Conservation (phyloP, 2,329 filamentous ascomycete species). For the Penicillium sp. region DNA sequence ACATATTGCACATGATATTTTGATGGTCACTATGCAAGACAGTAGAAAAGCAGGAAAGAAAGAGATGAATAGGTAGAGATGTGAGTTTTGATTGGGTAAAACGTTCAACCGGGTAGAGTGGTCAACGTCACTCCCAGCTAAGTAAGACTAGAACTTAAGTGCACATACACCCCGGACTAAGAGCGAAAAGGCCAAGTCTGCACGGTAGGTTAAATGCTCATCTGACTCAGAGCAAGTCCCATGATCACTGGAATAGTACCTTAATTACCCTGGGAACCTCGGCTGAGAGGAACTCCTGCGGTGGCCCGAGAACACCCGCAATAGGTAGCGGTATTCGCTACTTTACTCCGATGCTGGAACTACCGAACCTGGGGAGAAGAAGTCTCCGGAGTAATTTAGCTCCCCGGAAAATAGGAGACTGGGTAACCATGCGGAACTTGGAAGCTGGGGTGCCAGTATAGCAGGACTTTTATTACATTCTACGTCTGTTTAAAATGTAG, state of each 20-base stretch:
- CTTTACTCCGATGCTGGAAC: slow-evolving; percentile 6
- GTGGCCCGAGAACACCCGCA: slow-evolving; percentile 24
- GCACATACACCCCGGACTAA: slow-evolving; percentile 1
- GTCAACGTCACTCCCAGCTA: neutral
- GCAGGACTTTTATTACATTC: neutral
- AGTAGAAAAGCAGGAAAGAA: neutral
- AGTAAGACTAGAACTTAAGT: neutral
- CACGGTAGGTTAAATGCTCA: neutral
- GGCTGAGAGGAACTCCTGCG: slow-evolving; percentile 22
- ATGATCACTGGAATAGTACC: slow-evolving; percentile 7
- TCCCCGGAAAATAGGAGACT: neutral
- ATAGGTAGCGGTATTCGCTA: slow-evolving; percentile 14
- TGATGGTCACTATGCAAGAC: neutral
- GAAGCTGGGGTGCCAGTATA: neutral
- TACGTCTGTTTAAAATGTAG: neutral
- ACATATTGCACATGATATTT: neutral
- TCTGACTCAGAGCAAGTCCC: slow-evolving; percentile 16
- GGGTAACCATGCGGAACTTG: neutral
- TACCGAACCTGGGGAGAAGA: neutral
- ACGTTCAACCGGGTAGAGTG: slow-evolving; percentile 17
- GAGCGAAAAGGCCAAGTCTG: neutral
- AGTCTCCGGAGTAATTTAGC: slow-evolving; percentile 15
- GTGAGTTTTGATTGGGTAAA: slow-evolving; percentile 14
- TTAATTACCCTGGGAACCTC: slow-evolving; percentile 17
- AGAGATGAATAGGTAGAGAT: neutral